A percentile compares a stretch with the other conserved stretches of the same genome.
These are phyloP conservation scores for Aureobasidium zeae DNA, from an alignment of 2,329 filamentous ascomycete genomes.

Conservation along the genomic window DNA sequence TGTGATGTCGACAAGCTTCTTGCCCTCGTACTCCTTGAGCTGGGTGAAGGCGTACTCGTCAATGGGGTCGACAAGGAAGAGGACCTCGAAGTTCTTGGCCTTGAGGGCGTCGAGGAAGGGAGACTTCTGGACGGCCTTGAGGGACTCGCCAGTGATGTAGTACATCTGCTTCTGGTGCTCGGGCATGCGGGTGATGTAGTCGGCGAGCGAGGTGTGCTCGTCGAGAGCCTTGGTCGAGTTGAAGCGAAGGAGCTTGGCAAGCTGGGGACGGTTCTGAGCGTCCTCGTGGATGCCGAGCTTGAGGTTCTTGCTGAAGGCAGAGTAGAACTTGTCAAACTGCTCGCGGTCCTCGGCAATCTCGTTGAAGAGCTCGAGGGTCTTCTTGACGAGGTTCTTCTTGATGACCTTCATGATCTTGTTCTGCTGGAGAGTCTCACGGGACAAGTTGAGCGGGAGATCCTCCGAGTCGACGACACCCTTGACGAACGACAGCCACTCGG, in stretches of 20 bases:
- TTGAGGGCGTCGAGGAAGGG: constrained; percentile 98
- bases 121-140: constrained; percentile 96
- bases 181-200: constrained; percentile 99
- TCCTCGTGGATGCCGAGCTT: constrained; percentile 99
- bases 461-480: constrained; percentile 99
- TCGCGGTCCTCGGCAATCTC: constrained; percentile 99
- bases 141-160: constrained; percentile 99
- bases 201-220: constrained; percentile 84
- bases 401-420: constrained; percentile 99
- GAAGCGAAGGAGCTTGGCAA: constrained; percentile 98
- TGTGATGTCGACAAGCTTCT: constrained; percentile 99
- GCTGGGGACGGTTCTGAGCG: constrained; percentile 82
- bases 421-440: constrained; percentile 99
- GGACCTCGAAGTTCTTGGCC: constrained; percentile 98
- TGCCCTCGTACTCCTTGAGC: constrained; percentile 99
- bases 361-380: constrained; percentile 97
- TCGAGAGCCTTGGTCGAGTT: constrained; percentile 98
- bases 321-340: constrained; percentile 99
- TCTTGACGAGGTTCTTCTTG: constrained; percentile 99
- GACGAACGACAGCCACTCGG: constrained; percentile 98
- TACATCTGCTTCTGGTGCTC: constrained; percentile 99
- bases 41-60: constrained; percentile 99
- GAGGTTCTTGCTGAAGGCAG: constrained; percentile 99
- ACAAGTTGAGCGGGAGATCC: constrained; percentile 98
- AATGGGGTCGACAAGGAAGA: constrained; percentile 98